Evolutionary conservation across 805 yeast genomes (phyloP), one percentile per base, ranked within the genome.

Genomic region (Pichia nanzhaoensis): DNA sequence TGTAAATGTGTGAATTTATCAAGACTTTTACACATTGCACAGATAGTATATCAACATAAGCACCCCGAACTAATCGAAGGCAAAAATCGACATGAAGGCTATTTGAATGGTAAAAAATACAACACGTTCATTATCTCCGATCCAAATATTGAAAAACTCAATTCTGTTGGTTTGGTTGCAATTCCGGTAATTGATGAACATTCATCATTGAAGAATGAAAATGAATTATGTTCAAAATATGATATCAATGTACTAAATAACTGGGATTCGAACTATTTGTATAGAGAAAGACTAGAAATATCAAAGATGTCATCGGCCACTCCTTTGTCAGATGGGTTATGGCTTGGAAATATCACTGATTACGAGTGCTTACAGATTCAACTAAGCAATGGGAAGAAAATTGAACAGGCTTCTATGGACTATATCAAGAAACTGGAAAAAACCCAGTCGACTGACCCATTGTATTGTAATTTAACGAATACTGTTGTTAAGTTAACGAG

Each of bases 341-440:
- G 91, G 90, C 71, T 83, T 42, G 98, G 98, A 2, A 91, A 90
- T 57, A 67, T 80, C 1, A 78, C 85, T 52, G 96, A 90, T 60
- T 78, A 70, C 57, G 81, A 79, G 52, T 63, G 66, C 46, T 50
- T 64, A 37, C 63, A 63, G 43, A 60, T 61, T 6, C 61, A 58
- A 37, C 42, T 55, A 14, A 57, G 55, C 28, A 47, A 54, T 22
- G 34, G 42, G 18, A 32, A 49, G 41, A 34, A 51, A 41, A 34
- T 44, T 18, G 14, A 33, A 17, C 17, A 18, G 4, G 9, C 46
- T 31, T 21, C 42, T 9, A 24, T 41, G 35, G 21, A 42, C 3
- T 37, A 39, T 6, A 14, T 47, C n/a, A 21, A 33, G 6, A 10
- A 30, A 3, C 14, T 42, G 1, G 4, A 45, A 2, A 24, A 40